Evolutionary conservation across 495 filamentous ascomycete genomes (phyloP).

Genomic region (Corynascus novoguineensis): DNA sequence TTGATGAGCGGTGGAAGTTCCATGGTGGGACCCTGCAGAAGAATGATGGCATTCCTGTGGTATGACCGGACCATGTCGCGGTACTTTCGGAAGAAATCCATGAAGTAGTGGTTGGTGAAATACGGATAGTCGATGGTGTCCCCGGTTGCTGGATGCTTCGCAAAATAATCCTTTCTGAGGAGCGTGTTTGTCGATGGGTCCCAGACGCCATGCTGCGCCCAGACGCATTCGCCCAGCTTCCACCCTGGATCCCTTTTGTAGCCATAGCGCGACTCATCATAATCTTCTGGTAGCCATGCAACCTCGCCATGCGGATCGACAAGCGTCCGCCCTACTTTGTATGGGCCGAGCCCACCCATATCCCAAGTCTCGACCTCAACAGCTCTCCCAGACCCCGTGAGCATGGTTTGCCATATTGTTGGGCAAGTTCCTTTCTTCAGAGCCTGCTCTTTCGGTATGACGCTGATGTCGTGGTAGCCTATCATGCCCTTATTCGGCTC

Average conservation of each 20-base stretch:
- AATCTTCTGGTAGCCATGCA: slow-evolving; percentile 74
- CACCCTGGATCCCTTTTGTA: slow-evolving; percentile 84
- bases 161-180: slow-evolving; percentile 82
- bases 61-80: slow-evolving; percentile 64
- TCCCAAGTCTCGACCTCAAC: slow-evolving; percentile 89
- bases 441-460: slow-evolving; percentile 81
- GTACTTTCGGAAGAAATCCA: slow-evolving; percentile 76
- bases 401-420: slow-evolving; percentile 89
- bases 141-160: slow-evolving; percentile 63
- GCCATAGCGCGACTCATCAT: slow-evolving; percentile 82
- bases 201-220: slow-evolving; percentile 97
- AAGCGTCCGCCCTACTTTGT: slow-evolving; percentile 74
- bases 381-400: slow-evolving; percentile 82
- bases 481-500: slow-evolving; percentile 89
- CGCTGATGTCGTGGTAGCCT: slow-evolving; percentile 75
- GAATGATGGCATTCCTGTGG: slow-evolving; percentile 76
- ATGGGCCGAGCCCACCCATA: slow-evolving; percentile 86
- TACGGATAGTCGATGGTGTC: slow-evolving; percentile 68
- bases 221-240: slow-evolving; percentile 89
- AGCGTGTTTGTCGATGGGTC: slow-evolving; percentile 73
- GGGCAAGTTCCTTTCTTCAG: slow-evolving; percentile 90
- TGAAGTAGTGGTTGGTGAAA: slow-evolving; percentile 85
- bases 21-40: slow-evolving; percentile 86
- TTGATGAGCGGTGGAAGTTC: slow-evolving; percentile 88
- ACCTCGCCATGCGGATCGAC: slow-evolving; percentile 82